Evolutionary conservation across 106 monocot species (phyloP).

Genomic region (Phalaenopsis equestris): DNA sequence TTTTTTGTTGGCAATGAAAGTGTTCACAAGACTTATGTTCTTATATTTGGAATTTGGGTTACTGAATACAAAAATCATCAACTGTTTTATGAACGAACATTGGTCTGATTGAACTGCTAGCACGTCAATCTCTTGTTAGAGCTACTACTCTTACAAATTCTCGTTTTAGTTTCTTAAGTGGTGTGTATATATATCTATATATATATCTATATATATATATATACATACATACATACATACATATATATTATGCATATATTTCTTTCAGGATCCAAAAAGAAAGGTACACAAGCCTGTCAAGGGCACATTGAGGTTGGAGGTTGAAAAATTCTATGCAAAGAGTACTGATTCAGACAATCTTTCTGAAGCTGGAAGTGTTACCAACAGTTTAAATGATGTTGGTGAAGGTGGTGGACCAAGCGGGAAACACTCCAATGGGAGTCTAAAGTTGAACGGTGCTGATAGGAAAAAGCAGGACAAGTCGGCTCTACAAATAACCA

Average conservation of each 20-base stretch:
- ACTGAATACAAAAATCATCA: no score
- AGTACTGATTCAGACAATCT: slow-evolving; percentile 46
- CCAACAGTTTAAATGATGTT: slow-evolving; percentile 47
- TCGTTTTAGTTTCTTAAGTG: background rate
- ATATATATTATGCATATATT: background rate
- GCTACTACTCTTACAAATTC: background rate
- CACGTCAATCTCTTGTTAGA: background rate
- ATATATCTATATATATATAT: background rate
- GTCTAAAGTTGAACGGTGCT: slow-evolving; percentile 12
- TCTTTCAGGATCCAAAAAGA: slow-evolving; percentile 78
- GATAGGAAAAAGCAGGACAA: slow-evolving; percentile 32
- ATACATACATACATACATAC: no score
- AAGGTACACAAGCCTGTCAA: slow-evolving; percentile 97
- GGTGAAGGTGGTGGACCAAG: slow-evolving; percentile 28
- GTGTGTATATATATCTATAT: background rate
- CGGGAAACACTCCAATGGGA: slow-evolving; percentile 22
- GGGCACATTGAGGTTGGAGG: slow-evolving; percentile 76
- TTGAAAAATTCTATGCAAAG: slow-evolving; percentile 67
- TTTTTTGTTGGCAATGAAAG: no score
- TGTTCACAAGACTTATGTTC: no score
- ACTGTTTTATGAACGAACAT: background rate
- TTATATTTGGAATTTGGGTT: no score
- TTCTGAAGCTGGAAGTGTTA: slow-evolving; percentile 70
- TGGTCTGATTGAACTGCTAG: background rate
- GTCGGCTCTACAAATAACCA: slow-evolving; percentile 18